Evolutionary conservation across 169 alveolate genomes (phyloP), one percentile per base, ranked within the genome.

Genomic region (Plasmodium berghei): DNA sequence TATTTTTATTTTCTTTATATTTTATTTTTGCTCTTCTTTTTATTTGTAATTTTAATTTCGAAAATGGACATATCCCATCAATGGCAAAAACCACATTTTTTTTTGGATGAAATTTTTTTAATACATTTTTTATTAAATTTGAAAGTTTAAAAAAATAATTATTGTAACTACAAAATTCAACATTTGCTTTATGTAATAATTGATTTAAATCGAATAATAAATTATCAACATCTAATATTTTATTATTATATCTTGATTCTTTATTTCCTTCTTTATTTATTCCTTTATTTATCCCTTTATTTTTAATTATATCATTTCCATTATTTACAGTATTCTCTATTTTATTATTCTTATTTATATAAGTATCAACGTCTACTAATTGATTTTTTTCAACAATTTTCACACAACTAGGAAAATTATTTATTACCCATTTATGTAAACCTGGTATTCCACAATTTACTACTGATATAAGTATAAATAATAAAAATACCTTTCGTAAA

Each of bases 51-150:
- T 63, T 80, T 42, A 92, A 73, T 87, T 92, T 92, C 0, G 95
- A 92, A 34, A 92, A 74, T 9, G 95, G 95, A 5, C 94, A 90
- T 16, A 89, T 89, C 5, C 95, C 95, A 63, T 92, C 95, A 5
- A 92, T 87, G 0, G 95, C 93, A 63, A 92, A 75, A 5, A 92
- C 83, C 5, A 92, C 88, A 49, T 80, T 85, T 58, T 88, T 88
- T 22, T 72, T 52, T 4, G 93, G 93, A 5, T 54, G 85, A 20
- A 88, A 69, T 5, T 73, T 72, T 22, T 73, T 52, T 24, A 92
- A 48, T 12, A 92, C 92, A 34, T 83, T 66, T 49, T 69, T 56
- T 6, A 92, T 71, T 64, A 92, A 85, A 5, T 73, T 56, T 24
- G 92, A 58, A 16, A 92, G 77, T 16, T 87, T 89, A 54, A 66